phyloP scores from a whole-genome alignment of 495 filamentous ascomycete species.

The Hypoxylon fragiforme region DNA sequence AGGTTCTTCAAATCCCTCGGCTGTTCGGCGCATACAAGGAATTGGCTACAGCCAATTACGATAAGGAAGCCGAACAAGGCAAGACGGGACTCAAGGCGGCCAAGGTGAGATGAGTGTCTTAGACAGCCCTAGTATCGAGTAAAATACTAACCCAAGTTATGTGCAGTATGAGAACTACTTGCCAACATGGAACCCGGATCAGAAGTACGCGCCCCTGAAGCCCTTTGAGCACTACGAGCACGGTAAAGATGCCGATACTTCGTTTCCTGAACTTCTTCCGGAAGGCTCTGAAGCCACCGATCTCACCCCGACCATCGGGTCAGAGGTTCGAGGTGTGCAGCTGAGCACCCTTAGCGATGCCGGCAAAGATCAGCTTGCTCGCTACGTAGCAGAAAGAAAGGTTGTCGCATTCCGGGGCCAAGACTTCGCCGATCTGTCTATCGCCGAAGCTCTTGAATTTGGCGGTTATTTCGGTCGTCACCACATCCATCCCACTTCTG shows the following conservation, averaged over 20 bases:
- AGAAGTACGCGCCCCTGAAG: slow-evolving; percentile 66
- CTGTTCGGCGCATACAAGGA: slow-evolving; percentile 65
- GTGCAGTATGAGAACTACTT: slow-evolving; percentile 74
- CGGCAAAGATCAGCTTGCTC: slow-evolving; percentile 80
- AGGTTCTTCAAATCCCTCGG: slow-evolving; percentile 44
- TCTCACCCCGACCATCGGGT: slow-evolving; percentile 74
- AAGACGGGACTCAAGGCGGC: slow-evolving; percentile 51
- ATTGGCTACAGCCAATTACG: slow-evolving; percentile 55
- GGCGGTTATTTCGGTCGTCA: slow-evolving; percentile 78
- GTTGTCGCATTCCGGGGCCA: slow-evolving; percentile 81
- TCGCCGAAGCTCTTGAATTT: slow-evolving; percentile 69
- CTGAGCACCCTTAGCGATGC: slow-evolving; percentile 65
- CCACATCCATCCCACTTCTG: slow-evolving; percentile 81
- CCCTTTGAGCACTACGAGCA: slow-evolving; percentile 74
- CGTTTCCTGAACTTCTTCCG: slow-evolving; percentile 67
- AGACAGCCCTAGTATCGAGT: too few species aligned
- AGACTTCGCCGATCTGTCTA: slow-evolving; percentile 75
- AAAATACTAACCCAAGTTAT: not conserved
- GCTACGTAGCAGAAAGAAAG: slow-evolving; percentile 76
- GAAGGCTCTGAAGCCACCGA: slow-evolving; percentile 54
- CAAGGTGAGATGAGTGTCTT: slow-evolving; percentile 39
- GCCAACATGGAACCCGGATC: slow-evolving; percentile 66
- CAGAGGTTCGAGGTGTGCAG: slow-evolving; percentile 76
- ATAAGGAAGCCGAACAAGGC: slow-evolving; percentile 51
- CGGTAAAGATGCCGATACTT: slow-evolving; percentile 69